Conservation (phyloP, 2,329 filamentous ascomycete genomes). For the Tetracladium maxilliforme region DNA sequence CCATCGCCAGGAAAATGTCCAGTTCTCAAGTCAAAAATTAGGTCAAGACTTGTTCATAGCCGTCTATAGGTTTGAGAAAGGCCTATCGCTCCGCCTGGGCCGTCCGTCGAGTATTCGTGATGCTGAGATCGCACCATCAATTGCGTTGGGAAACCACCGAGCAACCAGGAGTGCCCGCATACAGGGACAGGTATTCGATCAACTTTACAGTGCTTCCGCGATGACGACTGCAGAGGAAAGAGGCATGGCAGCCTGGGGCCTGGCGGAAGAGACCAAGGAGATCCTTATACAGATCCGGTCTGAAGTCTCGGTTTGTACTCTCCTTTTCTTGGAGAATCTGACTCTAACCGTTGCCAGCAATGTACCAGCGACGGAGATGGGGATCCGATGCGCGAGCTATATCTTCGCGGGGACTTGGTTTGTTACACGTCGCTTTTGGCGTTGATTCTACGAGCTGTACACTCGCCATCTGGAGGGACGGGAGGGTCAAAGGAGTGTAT, state of each 20-base stretch:
- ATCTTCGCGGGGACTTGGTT: constrained; percentile 17
- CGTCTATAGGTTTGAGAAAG: constrained; percentile 19
- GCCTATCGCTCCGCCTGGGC: constrained; percentile 18
- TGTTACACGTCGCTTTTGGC: constrained; percentile 18
- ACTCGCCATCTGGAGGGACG: constrained; percentile 6
- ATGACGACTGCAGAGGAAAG: constrained; percentile 7
- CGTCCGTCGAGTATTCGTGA: constrained; percentile 18
- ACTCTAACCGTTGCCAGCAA: constrained; percentile 1
- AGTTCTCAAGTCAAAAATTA: constrained; percentile 1
- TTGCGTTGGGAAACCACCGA: constrained; percentile 7
- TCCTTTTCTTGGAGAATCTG: constrained; percentile 1
- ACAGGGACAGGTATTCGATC: constrained; percentile 17
- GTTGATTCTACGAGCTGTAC: constrained; percentile 16
- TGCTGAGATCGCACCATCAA: constrained; percentile 12
- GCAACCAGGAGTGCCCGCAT: constrained; percentile 9
- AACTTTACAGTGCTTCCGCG: constrained; percentile 15
- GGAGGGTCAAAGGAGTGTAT: constrained; percentile 14
- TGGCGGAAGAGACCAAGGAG: constrained; percentile 9
- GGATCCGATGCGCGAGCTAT: constrained; percentile 13
- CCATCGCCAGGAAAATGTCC: constrained; percentile 9
- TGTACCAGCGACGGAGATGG: constrained; percentile 1
- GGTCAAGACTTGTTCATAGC: constrained; percentile 18
- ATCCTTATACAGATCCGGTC: constrained; percentile 7
- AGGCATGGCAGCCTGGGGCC: constrained; percentile 4
- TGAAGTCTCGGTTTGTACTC: constrained; percentile 4